A percentile compares a stretch with the other conserved stretches of the same genome.
phyloP scores from a whole-genome alignment of 352 stramenopile species.

The Globisporangium parvum region DNA sequence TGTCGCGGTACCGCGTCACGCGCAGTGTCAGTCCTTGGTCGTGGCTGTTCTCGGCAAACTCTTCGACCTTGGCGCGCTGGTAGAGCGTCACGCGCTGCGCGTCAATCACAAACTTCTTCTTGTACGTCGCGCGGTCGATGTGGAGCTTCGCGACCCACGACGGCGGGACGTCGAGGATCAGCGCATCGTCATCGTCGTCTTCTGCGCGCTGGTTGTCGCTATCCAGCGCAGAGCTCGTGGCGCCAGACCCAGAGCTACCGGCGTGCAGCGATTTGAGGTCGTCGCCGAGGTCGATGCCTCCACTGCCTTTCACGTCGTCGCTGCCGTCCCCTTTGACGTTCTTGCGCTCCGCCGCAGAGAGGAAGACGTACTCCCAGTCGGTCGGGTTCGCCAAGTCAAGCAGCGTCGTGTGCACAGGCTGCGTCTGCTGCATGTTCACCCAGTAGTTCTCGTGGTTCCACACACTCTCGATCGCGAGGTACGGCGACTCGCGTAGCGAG shows the following conservation, averaged over 20 bases:
- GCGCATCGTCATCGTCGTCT: constrained; percentile 43
- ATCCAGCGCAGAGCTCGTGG: constrained; percentile 15
- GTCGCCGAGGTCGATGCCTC: constrained; percentile 37
- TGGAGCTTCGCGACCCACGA: constrained; percentile 80
- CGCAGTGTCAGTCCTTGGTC: constrained; percentile 83
- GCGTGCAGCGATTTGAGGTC: constrained; percentile 48
- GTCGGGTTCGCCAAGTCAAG: constrained; percentile 83
- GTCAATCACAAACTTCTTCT: constrained; percentile 81
- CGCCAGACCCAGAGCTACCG: not conserved
- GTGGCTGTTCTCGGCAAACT: constrained; percentile 89
- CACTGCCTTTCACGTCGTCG: constrained; percentile 36
- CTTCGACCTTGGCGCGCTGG: constrained; percentile 86
- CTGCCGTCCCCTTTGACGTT: constrained; percentile 33
- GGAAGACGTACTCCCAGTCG: constrained; percentile 91
- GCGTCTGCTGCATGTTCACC: constrained; percentile 91
- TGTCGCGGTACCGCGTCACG: constrained; percentile 83
- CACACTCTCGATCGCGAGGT: constrained; percentile 81
- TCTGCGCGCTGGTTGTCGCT: constrained; percentile 48
- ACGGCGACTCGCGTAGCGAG: constrained; percentile 69
- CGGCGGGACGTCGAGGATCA: constrained; percentile 78
- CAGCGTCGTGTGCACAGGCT: constrained; percentile 51
- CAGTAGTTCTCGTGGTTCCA: constrained; percentile 96
- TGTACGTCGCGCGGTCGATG: constrained; percentile 69
- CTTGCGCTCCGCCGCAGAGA: constrained; percentile 66
- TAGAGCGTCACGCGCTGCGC: constrained; percentile 88